A percentile compares a stretch with the other conserved stretches of the same genome.
Conservation (phyloP, 129 eudicot genomes). For the Pseudognaphalium luteoalbum region DNA sequence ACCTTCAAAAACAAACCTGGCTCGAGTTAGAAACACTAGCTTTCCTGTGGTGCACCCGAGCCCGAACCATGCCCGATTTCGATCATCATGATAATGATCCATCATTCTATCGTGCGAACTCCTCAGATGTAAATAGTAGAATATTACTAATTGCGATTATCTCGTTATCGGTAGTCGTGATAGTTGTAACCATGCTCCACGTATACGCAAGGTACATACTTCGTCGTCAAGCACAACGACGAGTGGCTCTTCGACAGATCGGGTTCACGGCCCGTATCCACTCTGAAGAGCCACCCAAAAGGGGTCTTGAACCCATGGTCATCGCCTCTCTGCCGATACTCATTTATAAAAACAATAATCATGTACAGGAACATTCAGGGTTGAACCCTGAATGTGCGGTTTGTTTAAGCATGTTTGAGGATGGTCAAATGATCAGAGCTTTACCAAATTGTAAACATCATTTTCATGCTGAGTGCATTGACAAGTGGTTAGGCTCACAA, state of each 20-base stretch:
- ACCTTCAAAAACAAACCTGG: slow-evolving; percentile 11
- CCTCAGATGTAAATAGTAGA: slow-evolving; percentile 37
- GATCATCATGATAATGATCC: slow-evolving; percentile 13
- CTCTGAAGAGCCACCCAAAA: slow-evolving; percentile 36
- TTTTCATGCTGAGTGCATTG: slow-evolving; percentile 69
- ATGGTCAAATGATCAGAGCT: slow-evolving; percentile 48
- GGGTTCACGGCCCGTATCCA: slow-evolving; percentile 27
- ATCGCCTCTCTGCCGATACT: slow-evolving; percentile 55
- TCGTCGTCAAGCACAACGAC: slow-evolving; percentile 55
- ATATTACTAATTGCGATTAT: slow-evolving; percentile 58
- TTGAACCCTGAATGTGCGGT: slow-evolving; percentile 54
- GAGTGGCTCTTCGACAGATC: slow-evolving; percentile 36
- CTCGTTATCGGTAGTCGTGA: slow-evolving; percentile 55
- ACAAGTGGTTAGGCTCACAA: slow-evolving; percentile 57
- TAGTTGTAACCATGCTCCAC: slow-evolving; percentile 58
- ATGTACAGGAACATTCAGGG: not conserved
- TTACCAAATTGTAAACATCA: slow-evolving; percentile 62
- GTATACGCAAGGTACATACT: slow-evolving; percentile 63
- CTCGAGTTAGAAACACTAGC: not conserved
- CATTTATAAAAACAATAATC: slow-evolving; percentile 31
- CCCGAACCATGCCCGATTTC: slow-evolving; percentile 16
- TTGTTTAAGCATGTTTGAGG: slow-evolving; percentile 53
- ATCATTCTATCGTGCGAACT: not conserved
- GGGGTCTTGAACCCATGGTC: slow-evolving; percentile 61
- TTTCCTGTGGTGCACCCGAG: slow-evolving; percentile 9